Evolutionary conservation across 1,284 basidiomycete species (phyloP).

Genomic region (Cutaneotrichosporon sp.): DNA sequence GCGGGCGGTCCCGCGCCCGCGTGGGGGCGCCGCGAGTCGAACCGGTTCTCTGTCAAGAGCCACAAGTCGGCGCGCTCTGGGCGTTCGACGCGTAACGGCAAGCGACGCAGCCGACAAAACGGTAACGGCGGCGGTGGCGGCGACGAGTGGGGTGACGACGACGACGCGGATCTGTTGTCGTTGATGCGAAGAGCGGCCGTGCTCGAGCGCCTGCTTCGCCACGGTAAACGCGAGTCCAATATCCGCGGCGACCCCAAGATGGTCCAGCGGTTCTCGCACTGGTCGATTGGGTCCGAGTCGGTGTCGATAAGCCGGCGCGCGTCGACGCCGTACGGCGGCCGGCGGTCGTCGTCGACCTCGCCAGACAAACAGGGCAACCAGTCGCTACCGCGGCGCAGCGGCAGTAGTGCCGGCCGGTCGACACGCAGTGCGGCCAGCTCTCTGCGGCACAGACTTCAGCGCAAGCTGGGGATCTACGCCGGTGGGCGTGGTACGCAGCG

Average conservation of each 20-base stretch:
- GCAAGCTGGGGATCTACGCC: background rate
- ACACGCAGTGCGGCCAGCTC: background rate
- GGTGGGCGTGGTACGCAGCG: background rate
- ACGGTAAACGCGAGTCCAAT: conserved; percentile 30
- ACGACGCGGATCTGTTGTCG: conserved; percentile 31
- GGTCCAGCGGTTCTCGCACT: conserved; percentile 6
- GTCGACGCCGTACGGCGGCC: background rate
- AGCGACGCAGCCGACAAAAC: background rate
- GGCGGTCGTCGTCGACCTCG: background rate
- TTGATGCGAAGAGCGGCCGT: conserved; percentile 35
- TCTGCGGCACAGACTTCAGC: background rate
- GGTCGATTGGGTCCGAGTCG: conserved; percentile 3
- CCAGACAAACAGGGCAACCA: background rate
- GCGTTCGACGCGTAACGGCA: conserved; percentile 7
- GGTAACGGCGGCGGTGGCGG: background rate
- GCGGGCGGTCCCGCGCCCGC: conserved; percentile 15
- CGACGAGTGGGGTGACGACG: conserved; percentile 13
- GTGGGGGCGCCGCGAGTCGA: conserved; percentile 16
- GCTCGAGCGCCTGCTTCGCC: conserved; percentile 33
- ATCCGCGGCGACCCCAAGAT: background rate
- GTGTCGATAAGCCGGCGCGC: conserved; percentile 3
- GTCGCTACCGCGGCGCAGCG: background rate
- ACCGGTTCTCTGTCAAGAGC: conserved; percentile 4
- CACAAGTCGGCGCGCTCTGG: conserved; percentile 1
- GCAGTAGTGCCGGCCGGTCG: background rate